Base-by-base conservation (phyloP, 2,329 filamentous ascomycete genomes). In the Ophiostoma perfectum region DNA sequence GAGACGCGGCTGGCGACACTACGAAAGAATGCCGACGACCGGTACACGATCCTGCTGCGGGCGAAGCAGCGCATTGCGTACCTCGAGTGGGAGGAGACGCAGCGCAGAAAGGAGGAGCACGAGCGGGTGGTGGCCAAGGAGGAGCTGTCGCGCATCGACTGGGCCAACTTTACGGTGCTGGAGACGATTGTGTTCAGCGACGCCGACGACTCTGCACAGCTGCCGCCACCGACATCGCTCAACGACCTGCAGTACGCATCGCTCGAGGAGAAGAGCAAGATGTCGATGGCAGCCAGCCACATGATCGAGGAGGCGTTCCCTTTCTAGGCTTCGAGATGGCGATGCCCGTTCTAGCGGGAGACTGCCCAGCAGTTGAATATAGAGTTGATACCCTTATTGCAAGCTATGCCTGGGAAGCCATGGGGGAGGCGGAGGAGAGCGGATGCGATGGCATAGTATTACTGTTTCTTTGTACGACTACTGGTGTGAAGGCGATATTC, bases 271-370 rank as follows among this genome's bases (percentile, higher is more conserved):
- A 95, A 96, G 79, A 96, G 94, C 68, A 91, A 90, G 78, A 90
- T 95, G 75, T 64, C 93, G 49, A 89, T 97, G 72, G 88, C 87
- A 74, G 87, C 91, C 69, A 89, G 90, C 75, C 83, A 93, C 73
- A 90, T 94, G 69, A 93, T 99, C 72, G 95, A 99, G 78, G 95
- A 99, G 81, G 93, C 94, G 5, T 91, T 97, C 85, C 95, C 95
- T 3, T 90, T 65, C 42, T 65, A 39, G 47, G 3, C 8, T 49
- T 49, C 42, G 8, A 49, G 45, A 27, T 27, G 27, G 27, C 27
- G 1, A 27, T 27, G 27, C 27, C 27, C 5, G 42, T 44, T 44
- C 42, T 44, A 44, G 42, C 5, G 18, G 42, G 49, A 14, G 47
- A n/a, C 18, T 14, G n/a, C 49, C 1, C n/a, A 45, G 42, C 5